Conservation (phyloP, 2,329 filamentous ascomycete species). For the Fusarium vanettenii region DNA sequence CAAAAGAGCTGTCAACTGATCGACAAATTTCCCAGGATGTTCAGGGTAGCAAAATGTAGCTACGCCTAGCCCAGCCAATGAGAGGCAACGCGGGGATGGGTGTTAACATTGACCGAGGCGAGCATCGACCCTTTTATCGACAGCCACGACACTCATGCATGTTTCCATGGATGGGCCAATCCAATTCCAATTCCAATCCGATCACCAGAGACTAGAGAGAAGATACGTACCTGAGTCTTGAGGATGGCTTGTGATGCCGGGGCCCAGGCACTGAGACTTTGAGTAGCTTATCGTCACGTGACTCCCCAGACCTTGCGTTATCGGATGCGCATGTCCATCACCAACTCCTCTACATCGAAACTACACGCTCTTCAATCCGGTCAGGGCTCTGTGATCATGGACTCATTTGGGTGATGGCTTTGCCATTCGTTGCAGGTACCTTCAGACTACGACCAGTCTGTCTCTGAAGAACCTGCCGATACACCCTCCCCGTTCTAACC, state of each 20-base stretch:
- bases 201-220: not conserved
- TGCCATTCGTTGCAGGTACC: not conserved
- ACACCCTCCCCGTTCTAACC: not conserved
- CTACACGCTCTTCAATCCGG: not conserved
- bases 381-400: not conserved
- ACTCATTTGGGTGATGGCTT: not conserved
- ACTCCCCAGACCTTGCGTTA: not conserved
- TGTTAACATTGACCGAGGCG: constrained; percentile 17
- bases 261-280: not conserved
- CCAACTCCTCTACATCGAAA: not conserved
- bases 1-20: constrained; percentile 1
- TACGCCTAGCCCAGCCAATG: constrained; percentile 27
- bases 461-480: not conserved
- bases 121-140: constrained; percentile 54
- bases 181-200: not conserved
- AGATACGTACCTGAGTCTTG: not conserved
- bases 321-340: not conserved
- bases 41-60: constrained; percentile 24
- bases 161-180: constrained; percentile 6
- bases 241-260: not conserved
- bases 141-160: constrained; percentile 63
- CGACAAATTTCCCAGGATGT: constrained; percentile 7
- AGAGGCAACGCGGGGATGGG: constrained; percentile 32
- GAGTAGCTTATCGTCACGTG: not conserved
- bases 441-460: not conserved